Evolutionary conservation across 352 stramenopile species (phyloP).

Genomic region (Phytophthora melonis): DNA sequence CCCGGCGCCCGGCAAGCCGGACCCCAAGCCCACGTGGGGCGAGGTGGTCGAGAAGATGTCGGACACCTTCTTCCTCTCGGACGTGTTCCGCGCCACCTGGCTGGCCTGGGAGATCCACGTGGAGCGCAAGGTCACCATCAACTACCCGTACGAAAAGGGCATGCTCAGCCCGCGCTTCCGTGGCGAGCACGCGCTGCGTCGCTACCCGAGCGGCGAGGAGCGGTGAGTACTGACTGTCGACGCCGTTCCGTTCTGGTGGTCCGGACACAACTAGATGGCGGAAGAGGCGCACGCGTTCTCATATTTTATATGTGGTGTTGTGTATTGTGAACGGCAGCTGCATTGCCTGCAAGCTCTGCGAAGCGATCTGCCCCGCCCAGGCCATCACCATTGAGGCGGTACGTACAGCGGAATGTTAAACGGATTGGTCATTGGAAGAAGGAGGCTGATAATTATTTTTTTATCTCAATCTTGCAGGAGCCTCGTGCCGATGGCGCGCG

Average conservation of each 20-base stretch:
- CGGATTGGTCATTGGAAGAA: conserved; percentile 10
- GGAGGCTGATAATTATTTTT: conserved; percentile 6
- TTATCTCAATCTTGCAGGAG: conserved; percentile 65
- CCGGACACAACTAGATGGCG: not conserved
- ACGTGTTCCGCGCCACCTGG: conserved; percentile 85
- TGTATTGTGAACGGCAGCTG: conserved; percentile 68
- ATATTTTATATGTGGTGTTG: conserved; percentile 17
- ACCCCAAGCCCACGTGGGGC: conserved; percentile 70
- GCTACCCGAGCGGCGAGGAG: conserved; percentile 99
- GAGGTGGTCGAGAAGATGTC: conserved; percentile 86
- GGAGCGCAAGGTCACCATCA: conserved; percentile 97
- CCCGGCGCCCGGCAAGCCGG: conserved; percentile 31
- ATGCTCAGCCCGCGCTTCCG: conserved; percentile 97
- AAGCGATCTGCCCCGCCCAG: conserved; percentile 99
- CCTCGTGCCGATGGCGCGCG: conserved; percentile 96
- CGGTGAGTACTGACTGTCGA: conserved; percentile 56
- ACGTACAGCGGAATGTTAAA: conserved; percentile 30
- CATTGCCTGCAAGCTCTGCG: conserved; percentile 99
- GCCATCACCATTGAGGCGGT: conserved; percentile 99
- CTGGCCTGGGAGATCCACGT: conserved; percentile 85
- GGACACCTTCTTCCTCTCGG: conserved; percentile 86
- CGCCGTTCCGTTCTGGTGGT: conserved; percentile 25
- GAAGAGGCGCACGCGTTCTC: conserved; percentile 17
- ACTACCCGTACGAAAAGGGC: conserved; percentile 99
- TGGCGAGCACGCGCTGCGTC: conserved; percentile 97